These are phyloP conservation scores for Kwoniella botswanensis DNA, from an alignment of 768 basidiomycete genomes.

Conservation along the genomic window DNA sequence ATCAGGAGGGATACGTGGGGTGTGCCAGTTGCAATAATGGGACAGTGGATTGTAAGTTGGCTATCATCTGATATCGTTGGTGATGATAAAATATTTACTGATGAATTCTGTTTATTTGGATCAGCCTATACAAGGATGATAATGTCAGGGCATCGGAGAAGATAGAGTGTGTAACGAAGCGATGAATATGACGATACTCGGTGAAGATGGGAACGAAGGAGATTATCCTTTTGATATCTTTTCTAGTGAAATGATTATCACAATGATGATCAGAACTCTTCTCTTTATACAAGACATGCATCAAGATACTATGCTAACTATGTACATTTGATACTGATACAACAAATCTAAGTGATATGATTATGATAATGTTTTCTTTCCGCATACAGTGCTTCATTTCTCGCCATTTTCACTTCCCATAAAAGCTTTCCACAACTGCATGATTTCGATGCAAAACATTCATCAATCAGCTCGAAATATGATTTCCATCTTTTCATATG, in stretches of 20 bases:
- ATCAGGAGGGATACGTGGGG: slow-evolving; percentile 58
- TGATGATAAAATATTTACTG: neutral
- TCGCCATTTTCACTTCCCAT: slow-evolving; percentile 22
- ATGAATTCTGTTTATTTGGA: neutral
- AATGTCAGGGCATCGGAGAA: too few species aligned
- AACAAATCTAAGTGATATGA: neutral
- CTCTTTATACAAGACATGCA: neutral
- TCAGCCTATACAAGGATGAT: neutral
- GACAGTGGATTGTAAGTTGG: slow-evolving; percentile 54
- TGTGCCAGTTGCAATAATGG: slow-evolving; percentile 56
- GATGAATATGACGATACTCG: too few species aligned
- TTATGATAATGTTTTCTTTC: neutral
- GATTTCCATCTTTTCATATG: neutral
- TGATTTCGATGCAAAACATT: neutral
- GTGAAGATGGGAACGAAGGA: too few species aligned
- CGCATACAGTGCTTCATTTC: neutral
- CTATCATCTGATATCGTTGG: neutral
- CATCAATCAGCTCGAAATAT: slow-evolving; percentile 3
- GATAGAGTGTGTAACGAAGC: too few species aligned
- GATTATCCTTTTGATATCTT: too few species aligned
- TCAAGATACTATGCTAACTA: neutral
- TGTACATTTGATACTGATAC: neutral
- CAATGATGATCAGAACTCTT: too few species aligned
- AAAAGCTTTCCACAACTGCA: slow-evolving; percentile 29
- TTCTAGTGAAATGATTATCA: too few species aligned